Evolutionary conservation across 164 flowering plant species (phyloP).

Genomic region (Stephania yunnanensis): DNA sequence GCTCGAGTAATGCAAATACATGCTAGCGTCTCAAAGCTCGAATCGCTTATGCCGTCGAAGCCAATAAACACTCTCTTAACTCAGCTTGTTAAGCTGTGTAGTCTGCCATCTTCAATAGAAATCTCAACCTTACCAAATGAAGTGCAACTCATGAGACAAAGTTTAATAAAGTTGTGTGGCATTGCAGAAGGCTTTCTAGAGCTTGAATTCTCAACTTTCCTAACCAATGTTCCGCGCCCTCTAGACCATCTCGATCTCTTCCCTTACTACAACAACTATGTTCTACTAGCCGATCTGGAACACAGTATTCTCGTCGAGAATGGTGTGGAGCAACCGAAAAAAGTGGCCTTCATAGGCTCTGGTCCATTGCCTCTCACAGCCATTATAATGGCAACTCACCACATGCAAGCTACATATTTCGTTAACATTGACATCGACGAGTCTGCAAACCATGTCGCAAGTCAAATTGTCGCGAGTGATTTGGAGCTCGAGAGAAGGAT

Average conservation of each 20-base stretch:
- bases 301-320: conserved; percentile 26
- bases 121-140: conserved; percentile 21
- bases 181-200: conserved; percentile 46
- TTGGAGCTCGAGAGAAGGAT: conserved; percentile 44
- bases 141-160: conserved; percentile 29
- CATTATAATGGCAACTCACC: conserved; percentile 43
- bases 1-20: conserved; percentile 31
- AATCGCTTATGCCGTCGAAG: conserved; percentile 40
- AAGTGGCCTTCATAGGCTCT: conserved; percentile 62
- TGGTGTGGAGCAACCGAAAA: conserved; percentile 29
- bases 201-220: conserved; percentile 33
- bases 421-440: conserved; percentile 38
- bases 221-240: conserved; percentile 28
- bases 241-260: conserved; percentile 36
- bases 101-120: conserved; percentile 33
- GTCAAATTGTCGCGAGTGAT: conserved; percentile 25
- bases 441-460: conserved; percentile 25
- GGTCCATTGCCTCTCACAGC: conserved; percentile 63
- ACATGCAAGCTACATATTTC: conserved; percentile 36
- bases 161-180: conserved; percentile 38
- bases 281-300: conserved; percentile 40
- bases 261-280: conserved; percentile 51
- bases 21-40: conserved; percentile 35
- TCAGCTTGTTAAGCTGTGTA: conserved; percentile 37
- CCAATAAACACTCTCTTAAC: conserved; percentile 41